Base-by-base conservation (phyloP, 768 basidiomycete genomes). In the Rhizopogon rudus region DNA sequence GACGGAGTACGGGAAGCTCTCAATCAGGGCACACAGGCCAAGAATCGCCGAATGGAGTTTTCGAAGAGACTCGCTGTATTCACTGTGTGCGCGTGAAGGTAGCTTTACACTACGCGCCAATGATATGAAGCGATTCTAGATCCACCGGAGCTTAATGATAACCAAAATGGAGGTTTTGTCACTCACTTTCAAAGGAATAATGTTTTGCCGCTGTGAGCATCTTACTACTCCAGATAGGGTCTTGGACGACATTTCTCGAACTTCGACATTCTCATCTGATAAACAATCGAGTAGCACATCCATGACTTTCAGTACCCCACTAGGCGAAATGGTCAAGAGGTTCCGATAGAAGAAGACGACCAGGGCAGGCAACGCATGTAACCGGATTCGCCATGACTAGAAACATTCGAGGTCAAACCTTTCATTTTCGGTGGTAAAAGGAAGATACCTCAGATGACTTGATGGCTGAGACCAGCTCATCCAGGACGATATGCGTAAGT, bases 1-100 rank as follows among this genome's bases (percentile, higher is more conserved):
- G 13, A 98, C 88, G 2, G 93, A 94, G 71, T 97, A 97, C 0
- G 96, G 96, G 67, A 90, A 96, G 55, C 93, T 95, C 63, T 95
- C 91, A 35, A 98, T 83, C 33, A 98, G 75, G 5, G 96, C 92
- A 60, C 91, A 92, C 43, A 95, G 85, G n/a, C 96, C 96, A 46
- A 98, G 78, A 55, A 98, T 89, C 2, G 93, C 93, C 31, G 91
- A 91, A 67, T 97, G 93, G 54, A 95, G 76, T 46, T 80, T 78
- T 44, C 85, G 81, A 60, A 94, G 67, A 12, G 83, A 78, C 53
- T 85, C 83, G n/a, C 85, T 80, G 64, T 95, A 95, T 14, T 73
- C 66, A 40, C 87, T 79, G 58, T 91, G 84, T 43, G 81, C 77
- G 60, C 93, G 78, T 52, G 77, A 70, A 20, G 93, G 92, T 44